phyloP scores from a whole-genome alignment of 2,329 filamentous ascomycete genomes.

The Xylariaceae sp. region DNA sequence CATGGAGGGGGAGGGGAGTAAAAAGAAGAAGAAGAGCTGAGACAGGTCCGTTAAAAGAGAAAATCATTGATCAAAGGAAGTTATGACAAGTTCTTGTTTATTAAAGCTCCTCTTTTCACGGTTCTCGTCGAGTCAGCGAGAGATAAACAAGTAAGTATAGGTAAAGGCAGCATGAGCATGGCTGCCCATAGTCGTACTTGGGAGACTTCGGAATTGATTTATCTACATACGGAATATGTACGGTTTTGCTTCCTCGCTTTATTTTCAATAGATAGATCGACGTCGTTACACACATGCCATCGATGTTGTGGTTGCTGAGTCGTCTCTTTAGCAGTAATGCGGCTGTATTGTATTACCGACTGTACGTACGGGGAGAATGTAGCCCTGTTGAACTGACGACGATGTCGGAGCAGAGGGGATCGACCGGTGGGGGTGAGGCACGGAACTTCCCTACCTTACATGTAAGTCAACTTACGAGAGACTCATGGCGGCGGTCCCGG shows the following conservation, averaged over 20 bases:
- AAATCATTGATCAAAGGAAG: background rate
- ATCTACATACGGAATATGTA: conserved; percentile 4
- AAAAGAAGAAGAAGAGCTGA: background rate
- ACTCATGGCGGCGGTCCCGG: too few relatives aligned
- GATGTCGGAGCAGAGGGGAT: too few relatives aligned
- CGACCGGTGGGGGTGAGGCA: too few relatives aligned
- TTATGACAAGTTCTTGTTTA: background rate
- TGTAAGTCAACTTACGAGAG: too few relatives aligned
- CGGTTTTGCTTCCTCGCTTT: background rate
- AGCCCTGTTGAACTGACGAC: too few relatives aligned
- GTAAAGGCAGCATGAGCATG: conserved; percentile 21
- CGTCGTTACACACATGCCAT: conserved; percentile 19
- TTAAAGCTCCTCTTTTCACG: background rate
- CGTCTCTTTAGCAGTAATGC: too few relatives aligned
- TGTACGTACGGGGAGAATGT: too few relatives aligned
- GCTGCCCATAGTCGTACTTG: conserved; percentile 9
- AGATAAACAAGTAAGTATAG: conserved; percentile 14
- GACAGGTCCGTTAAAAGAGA: background rate
- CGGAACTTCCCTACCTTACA: too few relatives aligned
- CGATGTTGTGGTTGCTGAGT: conserved; percentile 4
- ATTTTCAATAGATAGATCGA: conserved; percentile 22
- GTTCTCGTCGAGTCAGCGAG: conserved; percentile 17
- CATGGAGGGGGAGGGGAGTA: too few relatives aligned
- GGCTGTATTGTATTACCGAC: too few relatives aligned
- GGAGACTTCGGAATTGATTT: conserved; percentile 1